Evolutionary conservation across 768 basidiomycete genomes (phyloP), one percentile per base, ranked within the genome.

Genomic region (Podaxis carcinomalis): DNA sequence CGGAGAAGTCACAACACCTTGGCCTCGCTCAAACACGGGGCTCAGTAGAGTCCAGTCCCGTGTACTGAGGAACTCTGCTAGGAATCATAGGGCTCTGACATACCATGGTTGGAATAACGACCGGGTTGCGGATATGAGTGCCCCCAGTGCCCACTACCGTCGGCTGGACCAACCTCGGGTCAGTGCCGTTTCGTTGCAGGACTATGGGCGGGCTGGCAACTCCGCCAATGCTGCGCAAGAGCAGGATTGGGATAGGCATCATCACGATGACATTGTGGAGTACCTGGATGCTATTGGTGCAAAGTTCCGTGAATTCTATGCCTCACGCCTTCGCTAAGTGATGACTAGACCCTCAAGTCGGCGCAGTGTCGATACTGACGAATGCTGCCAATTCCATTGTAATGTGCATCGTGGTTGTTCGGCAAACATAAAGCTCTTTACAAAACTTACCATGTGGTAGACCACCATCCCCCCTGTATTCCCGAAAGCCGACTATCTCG

Each of bases 221-320:
- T 1, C 53, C 14, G 42, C 10, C 44, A 16, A 40, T 5, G 6
- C 46, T 25, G 39, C 25, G 27, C 44, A 62, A 11, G 56, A 50
- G 4, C 51, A 59, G 28, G 46, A 32, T 14, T 47, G 51, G 49
- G 59, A 70, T 2, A 68, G 74, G 21, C 79, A 83, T 59, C 88
- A 93, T 68, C 83, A 87, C 62, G 89, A 93, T 67, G 88, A 91
- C 66, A 83, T 93, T 51, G 89, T 93, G 4, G 92, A 93, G 63
- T 87, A 93, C 70, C 73, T 94, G 65, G 92, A 94, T 72, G 87
- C 85, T 46, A 89, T 92, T 62, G 89, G 89, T 87, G 65, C 49
- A 77, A 27, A 13, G 47, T 6, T 65, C 25, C 35, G 13, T 27
- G 23, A 54, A 42, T 36, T 32, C 46, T 55, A 25, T 13, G 25